A percentile compares a stretch with the other conserved stretches of the same genome.
phyloP scores from a whole-genome alignment of 768 basidiomycete genomes.

The Galerina sulciceps region DNA sequence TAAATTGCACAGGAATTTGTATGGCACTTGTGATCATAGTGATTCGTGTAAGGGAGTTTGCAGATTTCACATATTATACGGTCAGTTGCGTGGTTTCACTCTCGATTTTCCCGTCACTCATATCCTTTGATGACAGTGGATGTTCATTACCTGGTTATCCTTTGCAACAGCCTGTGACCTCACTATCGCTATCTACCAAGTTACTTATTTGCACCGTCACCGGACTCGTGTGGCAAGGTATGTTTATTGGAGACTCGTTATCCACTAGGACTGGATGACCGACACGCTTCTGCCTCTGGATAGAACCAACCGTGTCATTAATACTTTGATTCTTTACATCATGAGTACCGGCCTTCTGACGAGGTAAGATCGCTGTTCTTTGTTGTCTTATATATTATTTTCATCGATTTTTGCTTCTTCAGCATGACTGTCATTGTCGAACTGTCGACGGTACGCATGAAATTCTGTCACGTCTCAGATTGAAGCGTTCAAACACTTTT shows the following conservation, averaged over 20 bases:
- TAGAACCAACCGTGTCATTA: slow-evolving; percentile 12
- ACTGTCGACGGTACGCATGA: not conserved
- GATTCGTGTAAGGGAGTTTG: not conserved
- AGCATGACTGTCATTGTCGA: slow-evolving; percentile 1
- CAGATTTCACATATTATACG: not conserved
- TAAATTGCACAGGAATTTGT: not conserved
- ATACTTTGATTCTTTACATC: slow-evolving; percentile 5
- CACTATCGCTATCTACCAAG: not conserved
- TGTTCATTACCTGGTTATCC: slow-evolving; percentile 1
- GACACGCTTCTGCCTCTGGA: not conserved
- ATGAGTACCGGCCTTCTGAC: slow-evolving; percentile 10
- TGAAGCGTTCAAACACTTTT: not conserved
- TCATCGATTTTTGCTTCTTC: not conserved
- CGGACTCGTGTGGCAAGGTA: not conserved
- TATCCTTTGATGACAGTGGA: not conserved
- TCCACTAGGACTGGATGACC: not conserved
- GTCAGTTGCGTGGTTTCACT: not conserved
- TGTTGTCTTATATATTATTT: not conserved
- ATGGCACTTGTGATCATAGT: not conserved
- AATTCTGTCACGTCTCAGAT: not conserved
- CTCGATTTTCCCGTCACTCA: not conserved
- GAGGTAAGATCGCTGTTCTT: not conserved
- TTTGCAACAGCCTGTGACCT: slow-evolving; percentile 7
- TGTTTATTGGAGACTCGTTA: not conserved
- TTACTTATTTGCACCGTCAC: not conserved